Base-by-base conservation (phyloP, 169 alveolate species). In the Cystoisospora suis region DNA sequence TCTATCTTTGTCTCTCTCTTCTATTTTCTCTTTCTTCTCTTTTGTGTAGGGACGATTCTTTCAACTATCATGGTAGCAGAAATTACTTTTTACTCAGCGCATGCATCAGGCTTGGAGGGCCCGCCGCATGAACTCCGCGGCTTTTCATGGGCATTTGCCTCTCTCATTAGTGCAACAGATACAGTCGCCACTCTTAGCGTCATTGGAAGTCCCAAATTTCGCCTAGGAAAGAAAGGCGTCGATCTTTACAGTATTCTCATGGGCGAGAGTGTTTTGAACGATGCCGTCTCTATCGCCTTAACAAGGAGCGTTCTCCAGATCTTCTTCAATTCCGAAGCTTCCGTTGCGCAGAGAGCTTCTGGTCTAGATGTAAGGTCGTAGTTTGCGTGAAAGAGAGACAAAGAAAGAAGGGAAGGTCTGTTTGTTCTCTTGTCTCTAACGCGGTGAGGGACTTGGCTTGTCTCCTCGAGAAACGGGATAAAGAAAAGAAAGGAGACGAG, bases 251-350 rank as follows among this genome's bases (percentile, higher is more conserved):
- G 75, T 56, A 34, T 86, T 40, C 27, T 86, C 12, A 59, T 86
- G 69, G 91, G 91, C 36, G 91, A 87, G 79, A 49, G 79, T 3
- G 83, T 87, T 29, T 61, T 87, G 44, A 87, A 87, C 87, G 91
- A 87, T 47, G 91, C 91, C 23, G 87, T 87, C 27, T 49, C 87
- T 20, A 70, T 87, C 0, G 91, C 70, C 32, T 79, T 87, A n/a
- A 69, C 81, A 12, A 40, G 70, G 9, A 23, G 69, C 42, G 58
- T 70, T 23, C 32, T 49, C 29, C 40, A 59, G 77, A 27, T 83
- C 53, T 53, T 81, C 88, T 56, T 53, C 69, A 45, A 59, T 20
- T 38, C 59, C 87, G 87, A 77, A 5, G 47, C 47, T 40, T 72
- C 6, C 23, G 75, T 53, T 53, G 75, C 75, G n/a, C 88, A 53